Conservation (phyloP, 108 stramenopile species). For the Parietichytrium sp. region DNA sequence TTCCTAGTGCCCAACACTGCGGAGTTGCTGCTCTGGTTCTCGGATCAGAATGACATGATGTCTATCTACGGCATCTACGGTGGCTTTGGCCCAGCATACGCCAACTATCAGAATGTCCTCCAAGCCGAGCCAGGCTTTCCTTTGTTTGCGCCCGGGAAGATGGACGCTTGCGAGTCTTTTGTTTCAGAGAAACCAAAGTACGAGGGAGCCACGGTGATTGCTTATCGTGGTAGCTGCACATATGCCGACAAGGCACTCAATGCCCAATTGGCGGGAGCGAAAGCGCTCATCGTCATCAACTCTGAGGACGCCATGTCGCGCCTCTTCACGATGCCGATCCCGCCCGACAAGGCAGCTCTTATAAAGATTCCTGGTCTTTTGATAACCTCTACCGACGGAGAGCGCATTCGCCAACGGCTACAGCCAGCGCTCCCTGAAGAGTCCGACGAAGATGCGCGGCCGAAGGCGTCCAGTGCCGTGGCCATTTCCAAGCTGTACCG, state of each 20-base stretch:
- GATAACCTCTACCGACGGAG: not conserved
- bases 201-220: not conserved
- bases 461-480: too few relatives aligned
- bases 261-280: not conserved
- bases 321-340: not conserved
- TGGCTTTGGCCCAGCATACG: not conserved
- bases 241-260: slow-evolving; percentile 12
- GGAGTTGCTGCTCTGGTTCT: not conserved
- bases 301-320: not conserved
- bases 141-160: not conserved
- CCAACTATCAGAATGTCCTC: not conserved
- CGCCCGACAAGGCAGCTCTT: not conserved
- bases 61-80: not conserved
- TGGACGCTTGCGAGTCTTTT: not conserved
- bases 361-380: slow-evolving; percentile 6
- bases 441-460: not conserved
- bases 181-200: too few relatives aligned
- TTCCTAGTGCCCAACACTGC: not conserved
- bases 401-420: not conserved
- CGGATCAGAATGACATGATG: not conserved
- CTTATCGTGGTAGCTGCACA: not conserved
- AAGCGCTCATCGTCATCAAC: not conserved
- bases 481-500: slow-evolving; percentile 11
- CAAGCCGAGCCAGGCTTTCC: not conserved
- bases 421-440: too few relatives aligned